Evolutionary conservation across 768 basidiomycete species (phyloP).

Genomic region (Lentinula sp.): DNA sequence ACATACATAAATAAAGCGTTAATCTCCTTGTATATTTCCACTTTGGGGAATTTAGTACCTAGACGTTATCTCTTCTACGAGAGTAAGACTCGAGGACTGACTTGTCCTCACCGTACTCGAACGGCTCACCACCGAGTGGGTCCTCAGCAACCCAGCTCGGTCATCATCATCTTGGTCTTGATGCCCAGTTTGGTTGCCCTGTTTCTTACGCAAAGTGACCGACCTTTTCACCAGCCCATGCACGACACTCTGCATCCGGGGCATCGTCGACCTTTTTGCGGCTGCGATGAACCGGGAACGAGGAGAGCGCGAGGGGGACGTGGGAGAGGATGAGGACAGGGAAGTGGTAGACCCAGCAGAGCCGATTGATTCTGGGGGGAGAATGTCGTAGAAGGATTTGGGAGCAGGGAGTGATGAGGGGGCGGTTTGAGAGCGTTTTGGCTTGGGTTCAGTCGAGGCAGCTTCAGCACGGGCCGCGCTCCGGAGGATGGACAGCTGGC

Average conservation of each 20-base stretch:
- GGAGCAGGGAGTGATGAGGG: constrained; percentile 14
- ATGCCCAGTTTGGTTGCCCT: constrained; percentile 15
- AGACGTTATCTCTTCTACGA: too few relatives aligned
- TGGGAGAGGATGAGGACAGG: constrained; percentile 8
- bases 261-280: constrained; percentile 26
- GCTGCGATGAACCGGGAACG: constrained; percentile 21
- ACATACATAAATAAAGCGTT: too few relatives aligned
- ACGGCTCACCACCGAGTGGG: background rate
- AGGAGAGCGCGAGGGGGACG: background rate
- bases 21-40: too few relatives aligned
- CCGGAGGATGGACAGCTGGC: constrained; percentile 30
- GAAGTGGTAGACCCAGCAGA: constrained; percentile 20
- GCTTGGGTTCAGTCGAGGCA: too few relatives aligned
- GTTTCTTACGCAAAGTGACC: constrained; percentile 34
- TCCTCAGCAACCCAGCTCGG: background rate
- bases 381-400: constrained; percentile 40
- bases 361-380: constrained; percentile 40
- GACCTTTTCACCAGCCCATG: constrained; percentile 13
- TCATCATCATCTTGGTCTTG: constrained; percentile 38
- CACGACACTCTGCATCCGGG: constrained; percentile 34
- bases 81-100: background rate
- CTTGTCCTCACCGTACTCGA: background rate
- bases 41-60: too few relatives aligned
- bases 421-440: background rate
- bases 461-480: background rate